Conservation (phyloP, 2,329 filamentous ascomycete genomes). For the Ophiognomonia clavigignenti-juglandacearum region DNA sequence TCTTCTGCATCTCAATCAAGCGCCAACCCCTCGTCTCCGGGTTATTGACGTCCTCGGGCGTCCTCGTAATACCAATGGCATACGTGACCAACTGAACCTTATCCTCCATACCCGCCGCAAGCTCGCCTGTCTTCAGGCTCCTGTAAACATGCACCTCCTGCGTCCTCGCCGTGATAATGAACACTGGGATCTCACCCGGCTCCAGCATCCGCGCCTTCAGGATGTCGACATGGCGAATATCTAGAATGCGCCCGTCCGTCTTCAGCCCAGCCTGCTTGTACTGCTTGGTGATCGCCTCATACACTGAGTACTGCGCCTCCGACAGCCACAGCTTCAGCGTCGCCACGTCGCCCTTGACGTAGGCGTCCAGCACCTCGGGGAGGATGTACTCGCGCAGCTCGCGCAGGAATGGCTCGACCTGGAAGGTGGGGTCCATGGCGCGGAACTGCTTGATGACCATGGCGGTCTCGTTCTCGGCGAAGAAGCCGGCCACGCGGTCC, state of each 20-base stretch:
- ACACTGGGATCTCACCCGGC: constrained; percentile 85
- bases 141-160: constrained; percentile 98
- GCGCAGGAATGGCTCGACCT: constrained; percentile 88
- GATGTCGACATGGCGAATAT: constrained; percentile 92
- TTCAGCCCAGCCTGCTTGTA: constrained; percentile 91
- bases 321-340: constrained; percentile 93
- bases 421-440: constrained; percentile 90
- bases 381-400: constrained; percentile 98
- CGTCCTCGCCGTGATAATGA: constrained; percentile 93
- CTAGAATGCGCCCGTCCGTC: constrained; percentile 89
- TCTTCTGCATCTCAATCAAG: constrained; percentile 98
- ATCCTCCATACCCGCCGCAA: constrained; percentile 97
- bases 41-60: constrained; percentile 94
- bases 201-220: constrained; percentile 75
- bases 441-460: constrained; percentile 98
- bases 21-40: constrained; percentile 96
- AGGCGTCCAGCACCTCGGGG: constrained; percentile 93
- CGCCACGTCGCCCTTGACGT: constrained; percentile 91
- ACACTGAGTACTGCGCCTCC: constrained; percentile 93
- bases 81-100: constrained; percentile 98
- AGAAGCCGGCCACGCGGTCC: constrained; percentile 89
- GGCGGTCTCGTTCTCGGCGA: constrained; percentile 96
- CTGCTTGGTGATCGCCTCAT: constrained; percentile 93
- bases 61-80: constrained; percentile 89
- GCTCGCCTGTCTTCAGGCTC: constrained; percentile 81